These are phyloP conservation scores for Decorospora gaudefroyi DNA, from an alignment of 2,329 filamentous ascomycete species.

Conservation along the genomic window DNA sequence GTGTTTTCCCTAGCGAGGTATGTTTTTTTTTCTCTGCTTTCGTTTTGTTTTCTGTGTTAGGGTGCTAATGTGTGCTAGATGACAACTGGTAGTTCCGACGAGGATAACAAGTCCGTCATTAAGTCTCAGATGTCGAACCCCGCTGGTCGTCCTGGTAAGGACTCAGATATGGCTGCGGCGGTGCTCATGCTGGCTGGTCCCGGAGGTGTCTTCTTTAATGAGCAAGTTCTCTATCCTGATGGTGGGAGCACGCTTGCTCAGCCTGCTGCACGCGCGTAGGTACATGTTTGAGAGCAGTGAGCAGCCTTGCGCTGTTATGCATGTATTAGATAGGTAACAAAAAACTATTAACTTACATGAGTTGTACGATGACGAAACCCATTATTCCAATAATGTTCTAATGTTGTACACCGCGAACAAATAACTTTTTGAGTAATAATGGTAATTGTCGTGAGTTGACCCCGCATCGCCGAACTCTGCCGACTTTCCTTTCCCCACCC, in stretches of 20 bases:
- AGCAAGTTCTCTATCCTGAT: slow-evolving; percentile 59
- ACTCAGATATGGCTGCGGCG: slow-evolving; percentile 50
- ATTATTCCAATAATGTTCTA: too few relatives aligned
- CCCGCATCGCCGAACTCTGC: slow-evolving; percentile 9
- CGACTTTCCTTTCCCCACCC: too few relatives aligned
- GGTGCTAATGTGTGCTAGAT: slow-evolving; percentile 44
- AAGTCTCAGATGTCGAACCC: slow-evolving; percentile 52
- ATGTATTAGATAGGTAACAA: too few relatives aligned
- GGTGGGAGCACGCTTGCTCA: slow-evolving; percentile 40
- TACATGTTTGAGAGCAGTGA: slow-evolving; percentile 59
- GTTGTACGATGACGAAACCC: too few relatives aligned
- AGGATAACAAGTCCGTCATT: slow-evolving; percentile 55
- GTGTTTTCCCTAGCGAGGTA: slow-evolving; percentile 50
- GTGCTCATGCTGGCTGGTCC: slow-evolving; percentile 57
- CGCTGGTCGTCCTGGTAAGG: slow-evolving; percentile 42
- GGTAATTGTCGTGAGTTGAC: not conserved
- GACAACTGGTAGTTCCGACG: slow-evolving; percentile 53
- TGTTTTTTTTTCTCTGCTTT: not conserved
- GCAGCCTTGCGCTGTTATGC: slow-evolving; percentile 3
- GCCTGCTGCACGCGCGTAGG: slow-evolving; percentile 37
- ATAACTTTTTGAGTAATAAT: too few relatives aligned
- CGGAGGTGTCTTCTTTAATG: slow-evolving; percentile 58
- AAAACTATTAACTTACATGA: too few relatives aligned
- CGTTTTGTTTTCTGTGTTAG: not conserved
- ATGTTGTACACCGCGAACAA: too few relatives aligned